Percentiles rank a stretch among this genome's conserved stretches.
These are phyloP conservation scores for Neurospora sp. DNA, from an alignment of 495 filamentous ascomycete species.

Conservation along the genomic window DNA sequence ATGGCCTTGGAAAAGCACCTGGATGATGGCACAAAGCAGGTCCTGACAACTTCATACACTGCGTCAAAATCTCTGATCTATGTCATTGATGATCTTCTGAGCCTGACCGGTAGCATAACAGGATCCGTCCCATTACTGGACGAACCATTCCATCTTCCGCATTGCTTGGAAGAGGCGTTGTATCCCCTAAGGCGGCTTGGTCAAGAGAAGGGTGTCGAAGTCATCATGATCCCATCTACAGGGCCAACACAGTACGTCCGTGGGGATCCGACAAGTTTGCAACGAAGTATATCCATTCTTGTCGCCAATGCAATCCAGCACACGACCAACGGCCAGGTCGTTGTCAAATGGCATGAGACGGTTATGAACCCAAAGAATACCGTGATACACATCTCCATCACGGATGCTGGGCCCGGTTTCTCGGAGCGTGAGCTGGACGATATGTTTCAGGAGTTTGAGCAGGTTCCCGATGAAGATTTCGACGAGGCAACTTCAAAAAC, in stretches of 20 bases:
- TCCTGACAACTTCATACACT: constrained; percentile 66
- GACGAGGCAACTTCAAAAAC: constrained; percentile 22
- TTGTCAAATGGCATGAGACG: constrained; percentile 48
- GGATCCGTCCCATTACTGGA: constrained; percentile 61
- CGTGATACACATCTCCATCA: constrained; percentile 54
- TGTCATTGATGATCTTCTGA: constrained; percentile 80
- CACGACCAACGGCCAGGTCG: constrained; percentile 51
- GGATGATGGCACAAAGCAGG: constrained; percentile 64
- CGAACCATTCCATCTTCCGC: constrained; percentile 56
- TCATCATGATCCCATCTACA: constrained; percentile 45
- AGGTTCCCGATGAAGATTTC: constrained; percentile 55
- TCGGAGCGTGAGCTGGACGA: constrained; percentile 52
- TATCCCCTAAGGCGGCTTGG: constrained; percentile 56
- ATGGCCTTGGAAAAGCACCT: constrained; percentile 71
- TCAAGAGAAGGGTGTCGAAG: constrained; percentile 55
- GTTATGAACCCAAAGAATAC: constrained; percentile 24
- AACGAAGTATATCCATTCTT: constrained; percentile 65
- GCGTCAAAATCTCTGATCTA: constrained; percentile 88
- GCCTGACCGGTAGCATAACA: constrained; percentile 70
- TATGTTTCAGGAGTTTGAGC: constrained; percentile 71
- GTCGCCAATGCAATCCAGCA: constrained; percentile 70
- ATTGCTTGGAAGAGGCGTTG: constrained; percentile 57
- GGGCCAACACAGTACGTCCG: constrained; percentile 51
- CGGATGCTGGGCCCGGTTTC: constrained; percentile 68
- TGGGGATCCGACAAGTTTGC: constrained; percentile 60